Percentiles rank a stretch among this genome's conserved stretches.
Evolutionary conservation across 768 basidiomycete genomes (phyloP).

Genomic region (Artomyces pyxidatus): DNA sequence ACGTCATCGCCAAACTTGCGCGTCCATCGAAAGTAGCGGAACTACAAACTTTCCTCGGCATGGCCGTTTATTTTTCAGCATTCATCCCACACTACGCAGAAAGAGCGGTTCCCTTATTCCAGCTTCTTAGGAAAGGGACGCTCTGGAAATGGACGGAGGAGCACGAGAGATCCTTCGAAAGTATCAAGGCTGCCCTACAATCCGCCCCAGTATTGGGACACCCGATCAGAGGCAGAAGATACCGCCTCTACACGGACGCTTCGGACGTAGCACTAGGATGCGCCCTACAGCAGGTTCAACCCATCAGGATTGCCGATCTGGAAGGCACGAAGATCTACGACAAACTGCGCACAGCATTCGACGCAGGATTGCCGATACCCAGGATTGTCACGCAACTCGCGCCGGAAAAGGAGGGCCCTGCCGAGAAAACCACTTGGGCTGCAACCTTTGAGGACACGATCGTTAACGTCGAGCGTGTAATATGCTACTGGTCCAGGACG

Average conservation of each 20-base stretch:
- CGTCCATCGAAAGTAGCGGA: conserved; percentile 12
- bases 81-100: conserved; percentile 30
- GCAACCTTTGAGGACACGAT: conserved; percentile 15
- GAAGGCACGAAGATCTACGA: conserved; percentile 17
- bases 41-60: conserved; percentile 25
- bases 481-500: conserved; percentile 16
- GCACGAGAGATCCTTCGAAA: conserved; percentile 22
- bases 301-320: conserved; percentile 14
- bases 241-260: conserved; percentile 30
- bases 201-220: conserved; percentile 27
- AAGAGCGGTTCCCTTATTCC: conserved; percentile 27
- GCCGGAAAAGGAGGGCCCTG: not conserved
- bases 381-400: not conserved
- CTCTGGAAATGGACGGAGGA: conserved; percentile 19
- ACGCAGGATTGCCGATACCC: not conserved
- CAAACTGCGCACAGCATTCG: conserved; percentile 6
- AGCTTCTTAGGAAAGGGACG: conserved; percentile 23
- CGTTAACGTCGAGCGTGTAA: conserved; percentile 15
- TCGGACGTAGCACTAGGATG: conserved; percentile 18
- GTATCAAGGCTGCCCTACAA: conserved; percentile 22
- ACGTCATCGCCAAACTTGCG: conserved; percentile 24
- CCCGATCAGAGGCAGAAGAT: conserved; percentile 22
- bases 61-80: conserved; percentile 30
- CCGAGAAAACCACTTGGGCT: not conserved
- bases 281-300: conserved; percentile 19